These are phyloP conservation scores for Gaeumannomyces tritici DNA, from an alignment of 2,329 filamentous ascomycete genomes.

Conservation along the genomic window DNA sequence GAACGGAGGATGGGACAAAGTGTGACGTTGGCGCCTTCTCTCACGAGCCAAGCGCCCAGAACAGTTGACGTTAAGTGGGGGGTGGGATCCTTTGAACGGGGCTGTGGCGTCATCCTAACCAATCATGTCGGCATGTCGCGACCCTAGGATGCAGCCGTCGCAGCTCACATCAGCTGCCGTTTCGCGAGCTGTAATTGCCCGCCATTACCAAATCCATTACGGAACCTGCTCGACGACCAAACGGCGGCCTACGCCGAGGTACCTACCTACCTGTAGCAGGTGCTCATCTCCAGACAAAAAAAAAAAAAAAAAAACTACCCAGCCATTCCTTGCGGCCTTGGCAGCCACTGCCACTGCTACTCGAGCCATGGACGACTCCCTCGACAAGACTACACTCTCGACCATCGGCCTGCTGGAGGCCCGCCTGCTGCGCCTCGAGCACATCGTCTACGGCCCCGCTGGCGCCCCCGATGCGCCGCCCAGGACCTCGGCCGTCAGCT, in stretches of 20 bases:
- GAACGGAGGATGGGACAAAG: neutral
- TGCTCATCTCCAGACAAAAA: too few species aligned
- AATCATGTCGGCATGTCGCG: neutral
- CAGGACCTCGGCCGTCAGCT: conserved; percentile 29
- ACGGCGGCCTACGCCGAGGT: too few species aligned
- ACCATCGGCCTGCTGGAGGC: conserved; percentile 48
- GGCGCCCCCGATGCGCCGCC: conserved; percentile 16
- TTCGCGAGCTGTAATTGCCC: neutral
- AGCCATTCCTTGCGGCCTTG: neutral
- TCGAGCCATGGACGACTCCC: conserved; percentile 16
- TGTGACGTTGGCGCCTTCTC: neutral
- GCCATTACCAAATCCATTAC: neutral
- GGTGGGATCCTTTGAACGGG: neutral
- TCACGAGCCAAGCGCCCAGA: neutral
- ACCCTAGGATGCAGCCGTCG: neutral
- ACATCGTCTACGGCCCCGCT: conserved; percentile 41
- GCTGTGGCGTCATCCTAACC: neutral
- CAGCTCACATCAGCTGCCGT: neutral
- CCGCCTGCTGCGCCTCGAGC: conserved; percentile 50
- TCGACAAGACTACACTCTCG: conserved; percentile 43
- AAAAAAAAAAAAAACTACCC: too few species aligned
- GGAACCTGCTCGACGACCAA: too few species aligned
- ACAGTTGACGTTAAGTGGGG: neutral
- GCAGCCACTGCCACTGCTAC: neutral
- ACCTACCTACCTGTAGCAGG: too few species aligned